Conservation (phyloP, 1,139 yeast species). For the Blastobotrys petasosporus region DNA sequence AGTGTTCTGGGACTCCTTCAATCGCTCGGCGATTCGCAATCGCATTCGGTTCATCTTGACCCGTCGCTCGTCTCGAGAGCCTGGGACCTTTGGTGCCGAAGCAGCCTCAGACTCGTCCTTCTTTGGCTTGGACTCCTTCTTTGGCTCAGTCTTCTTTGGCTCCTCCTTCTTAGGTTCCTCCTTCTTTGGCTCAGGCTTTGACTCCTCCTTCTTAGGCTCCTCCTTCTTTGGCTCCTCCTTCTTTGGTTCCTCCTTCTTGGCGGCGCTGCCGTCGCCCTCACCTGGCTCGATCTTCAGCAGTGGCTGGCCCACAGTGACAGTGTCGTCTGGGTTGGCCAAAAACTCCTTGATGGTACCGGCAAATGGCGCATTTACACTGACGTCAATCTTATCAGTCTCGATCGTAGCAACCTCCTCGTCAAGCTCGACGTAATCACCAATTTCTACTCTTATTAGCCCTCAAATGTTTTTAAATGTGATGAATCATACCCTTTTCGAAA, state of each 20-base stretch:
- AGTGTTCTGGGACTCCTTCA: constrained; percentile 98
- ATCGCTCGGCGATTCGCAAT: constrained; percentile 96
- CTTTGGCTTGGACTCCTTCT: constrained; percentile 27
- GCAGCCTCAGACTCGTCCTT: constrained; percentile 31
- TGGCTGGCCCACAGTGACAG: constrained; percentile 95
- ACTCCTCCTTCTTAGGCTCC: constrained; percentile 29
- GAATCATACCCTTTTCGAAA: constrained; percentile 42
- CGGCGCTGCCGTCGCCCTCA: constrained; percentile 48
- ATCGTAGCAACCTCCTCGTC: constrained; percentile 96
- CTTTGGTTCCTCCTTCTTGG: constrained; percentile 29
- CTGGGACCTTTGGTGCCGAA: constrained; percentile 44
- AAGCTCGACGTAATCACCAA: constrained; percentile 81
- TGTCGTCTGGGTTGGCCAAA: constrained; percentile 80
- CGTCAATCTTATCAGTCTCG: constrained; percentile 97
- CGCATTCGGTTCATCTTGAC: constrained; percentile 99
- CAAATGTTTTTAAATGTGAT: neutral
- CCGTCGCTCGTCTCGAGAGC: constrained; percentile 77
- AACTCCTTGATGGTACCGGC: constrained; percentile 85
- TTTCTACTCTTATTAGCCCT: constrained; percentile 41
- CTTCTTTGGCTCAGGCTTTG: constrained; percentile 25
- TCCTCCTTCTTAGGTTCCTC: constrained; percentile 29
- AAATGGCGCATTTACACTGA: constrained; percentile 92
- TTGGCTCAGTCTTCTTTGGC: constrained; percentile 26
- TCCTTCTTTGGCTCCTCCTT: constrained; percentile 26
- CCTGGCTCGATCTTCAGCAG: constrained; percentile 87